Evolutionary conservation across 78 protist genomes (phyloP), one percentile per base, ranked within the genome.

Genomic region (Chrysochromulina tobinii): DNA sequence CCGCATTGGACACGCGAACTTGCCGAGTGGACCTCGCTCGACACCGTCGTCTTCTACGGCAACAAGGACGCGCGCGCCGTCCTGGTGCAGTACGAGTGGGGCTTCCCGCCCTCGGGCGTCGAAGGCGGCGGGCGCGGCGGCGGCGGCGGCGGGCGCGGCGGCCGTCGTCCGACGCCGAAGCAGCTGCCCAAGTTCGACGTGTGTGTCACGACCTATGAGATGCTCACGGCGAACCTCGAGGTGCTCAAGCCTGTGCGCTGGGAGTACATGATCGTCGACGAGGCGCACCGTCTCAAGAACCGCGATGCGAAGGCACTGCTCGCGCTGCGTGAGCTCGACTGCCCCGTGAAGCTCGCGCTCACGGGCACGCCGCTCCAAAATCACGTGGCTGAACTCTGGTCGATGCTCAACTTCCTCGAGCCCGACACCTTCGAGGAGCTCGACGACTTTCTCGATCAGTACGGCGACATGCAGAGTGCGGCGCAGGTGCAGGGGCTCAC

Each of bases 281-380:
- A 95, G 89, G 97, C 92, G n/a, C 97, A 95, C 90, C 61, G 93
- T 54, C 57, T 95, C 12, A 95, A 94, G 90, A 92, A 83, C 93
- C 17, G 48, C 23, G n/a, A 66, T 14, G 25, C 86, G 18, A 1
- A 4, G 38, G 23, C 87, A 54, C 79, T 14, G 48, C 54, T 77
- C 8, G 27, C n/a, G 38, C 38, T 38, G 38, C 38, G 38, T 38
- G 38, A 38, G 38, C 38, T 38, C 38, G 38, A 38, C 38, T 53
- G 21, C 20, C 73, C 53, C 20, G 61, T 38, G 17, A n/a, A 20
- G 53, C 90, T 90, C 53, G 66, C 89, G 51, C 48, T 92, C 66
- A 92, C 96, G 23, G 96, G 96, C 50, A 94, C 96, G 25, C 96
- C 96, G 8, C n/a, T 94, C 67, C 96, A 94, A 51, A 94, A 94